Base-by-base conservation (phyloP, 306 rosid genomes). In the Rosa chinensis region DNA sequence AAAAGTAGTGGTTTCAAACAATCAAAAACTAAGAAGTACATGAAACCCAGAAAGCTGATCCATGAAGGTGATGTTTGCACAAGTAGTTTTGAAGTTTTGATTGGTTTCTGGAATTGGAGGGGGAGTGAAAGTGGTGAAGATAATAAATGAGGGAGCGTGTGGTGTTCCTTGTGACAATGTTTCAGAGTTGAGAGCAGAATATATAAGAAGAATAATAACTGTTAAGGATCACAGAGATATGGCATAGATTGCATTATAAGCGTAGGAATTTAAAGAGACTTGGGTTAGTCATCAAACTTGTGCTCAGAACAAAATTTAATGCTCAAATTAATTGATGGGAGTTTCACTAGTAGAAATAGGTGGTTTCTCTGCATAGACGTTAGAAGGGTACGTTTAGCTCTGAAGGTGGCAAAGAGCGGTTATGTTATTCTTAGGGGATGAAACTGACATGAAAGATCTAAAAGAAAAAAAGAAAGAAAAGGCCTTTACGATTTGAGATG, bases 131-230 rank as follows among this genome's bases (percentile, higher is more conserved):
- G 71, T 83, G 87, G 87, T 86, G 92, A 82, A 66, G 37, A 75
- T 50, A 89, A 82, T 91, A 88, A 91, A 89, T 89, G 80, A 62
- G 67, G 66, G 86, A 85, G 95, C 91, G 89, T 85, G 79, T 37
- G 47, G 61, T 62, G 79, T 9, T 28, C 59, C 79, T 76, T 76
- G 61, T 62, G 76, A 72, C 39, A 48, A 32, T 49, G 12, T 5
- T 72, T 21, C 68, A 76, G 66, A 37, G 44, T 16, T 62, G 45
- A 76, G 59, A 44, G 13, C 58, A 66, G 71, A 14, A 66, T 17
- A 20, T 6, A 37, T 66, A 64, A 49, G 77, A 76, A 74, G 70
- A 75, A 73, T 64, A 70, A 85, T 48, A 53, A 62, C 14, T 62
- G 61, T 25, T 6, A 50, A 35, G 63, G 53, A 63, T 58, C 47